phyloP scores from a whole-genome alignment of 108 stramenopile species.

The Craspedostauros australis region DNA sequence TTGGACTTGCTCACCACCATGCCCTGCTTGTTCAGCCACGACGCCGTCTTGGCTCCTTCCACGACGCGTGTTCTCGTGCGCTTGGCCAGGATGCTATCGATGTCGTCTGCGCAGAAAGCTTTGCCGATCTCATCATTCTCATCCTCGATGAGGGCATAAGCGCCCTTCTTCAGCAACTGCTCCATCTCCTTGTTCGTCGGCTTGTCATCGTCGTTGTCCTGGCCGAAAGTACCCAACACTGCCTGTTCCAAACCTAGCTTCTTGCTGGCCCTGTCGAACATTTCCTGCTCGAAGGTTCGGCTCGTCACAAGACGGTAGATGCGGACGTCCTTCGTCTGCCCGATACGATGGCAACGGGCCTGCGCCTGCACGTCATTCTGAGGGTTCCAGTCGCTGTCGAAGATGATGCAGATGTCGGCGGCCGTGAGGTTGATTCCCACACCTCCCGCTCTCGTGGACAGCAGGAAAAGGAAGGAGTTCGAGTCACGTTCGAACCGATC shows the following conservation, averaged over 20 bases:
- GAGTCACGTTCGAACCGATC: conserved; percentile 91
- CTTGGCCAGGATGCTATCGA: conserved; percentile 84
- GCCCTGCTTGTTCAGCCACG: conserved; percentile 86
- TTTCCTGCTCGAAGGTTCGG: conserved; percentile 96
- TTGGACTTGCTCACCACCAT: conserved; percentile 79
- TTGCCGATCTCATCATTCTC: conserved; percentile 79
- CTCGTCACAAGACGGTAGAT: conserved; percentile 97
- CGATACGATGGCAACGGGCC: conserved; percentile 97
- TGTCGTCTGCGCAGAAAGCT: conserved; percentile 84
- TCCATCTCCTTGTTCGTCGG: conserved; percentile 91
- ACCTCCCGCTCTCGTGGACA: conserved; percentile 82
- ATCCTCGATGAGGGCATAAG: conserved; percentile 86
- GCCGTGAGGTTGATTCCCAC: conserved; percentile 99
- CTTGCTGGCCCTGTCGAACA: conserved; percentile 96
- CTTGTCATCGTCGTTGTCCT: conserved; percentile 83
- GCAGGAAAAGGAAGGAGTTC: conserved; percentile 88
- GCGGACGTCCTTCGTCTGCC: conserved; percentile 94
- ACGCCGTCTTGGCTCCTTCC: conserved; percentile 84
- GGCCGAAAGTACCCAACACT: conserved; percentile 90
- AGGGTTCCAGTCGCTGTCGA: conserved; percentile 97
- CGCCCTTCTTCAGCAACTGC: conserved; percentile 84
- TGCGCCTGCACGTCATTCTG: conserved; percentile 99
- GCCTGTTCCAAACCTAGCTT: conserved; percentile 99
- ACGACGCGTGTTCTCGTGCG: conserved; percentile 84
- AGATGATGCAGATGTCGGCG: conserved; percentile 85